These are phyloP conservation scores for Pinus albicaulis DNA, from an alignment of 75 land plant species.

Conservation along the genomic window DNA sequence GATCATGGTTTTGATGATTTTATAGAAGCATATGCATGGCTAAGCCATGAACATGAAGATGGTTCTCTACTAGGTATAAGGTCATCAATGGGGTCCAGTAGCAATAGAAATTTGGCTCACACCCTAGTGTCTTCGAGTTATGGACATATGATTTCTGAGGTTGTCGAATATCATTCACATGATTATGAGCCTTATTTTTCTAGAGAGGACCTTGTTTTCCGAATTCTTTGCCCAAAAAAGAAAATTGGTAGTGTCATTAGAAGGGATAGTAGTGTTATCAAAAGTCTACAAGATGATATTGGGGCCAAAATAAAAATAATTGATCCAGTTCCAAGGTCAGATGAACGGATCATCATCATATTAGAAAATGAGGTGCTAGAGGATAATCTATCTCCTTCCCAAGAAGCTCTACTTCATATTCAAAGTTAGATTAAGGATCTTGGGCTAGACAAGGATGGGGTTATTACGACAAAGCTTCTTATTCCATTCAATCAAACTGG, in stretches of 20 bases:
- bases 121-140: conserved; percentile 35
- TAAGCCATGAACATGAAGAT: conserved; percentile 25
- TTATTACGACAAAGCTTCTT: no score
- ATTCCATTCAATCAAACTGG: no score
- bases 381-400: no score
- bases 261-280: conserved; percentile 47
- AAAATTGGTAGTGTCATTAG: conserved; percentile 71
- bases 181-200: conserved; percentile 23
- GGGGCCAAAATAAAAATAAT: conserved; percentile 53
- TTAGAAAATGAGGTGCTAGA: conserved; percentile 85
- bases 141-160: conserved; percentile 21
- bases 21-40: no score
- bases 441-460: no score
- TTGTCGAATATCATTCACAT: conserved; percentile 15
- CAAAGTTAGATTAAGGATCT: no score
- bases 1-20: no score
- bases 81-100: conserved; percentile 14
- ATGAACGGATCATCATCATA: conserved; percentile 57
- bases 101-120: conserved; percentile 24
- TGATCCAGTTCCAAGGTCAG: conserved; percentile 50
- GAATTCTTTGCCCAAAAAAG: conserved; percentile 53
- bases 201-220: conserved; percentile 44
- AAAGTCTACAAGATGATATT: conserved; percentile 53
- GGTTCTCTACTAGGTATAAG: conserved; percentile 28
- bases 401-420: no score